Percentiles rank a stretch among this genome's conserved stretches.
These are phyloP conservation scores for Pistacia integerrima DNA, from an alignment of 345 rosid species.

Conservation along the genomic window DNA sequence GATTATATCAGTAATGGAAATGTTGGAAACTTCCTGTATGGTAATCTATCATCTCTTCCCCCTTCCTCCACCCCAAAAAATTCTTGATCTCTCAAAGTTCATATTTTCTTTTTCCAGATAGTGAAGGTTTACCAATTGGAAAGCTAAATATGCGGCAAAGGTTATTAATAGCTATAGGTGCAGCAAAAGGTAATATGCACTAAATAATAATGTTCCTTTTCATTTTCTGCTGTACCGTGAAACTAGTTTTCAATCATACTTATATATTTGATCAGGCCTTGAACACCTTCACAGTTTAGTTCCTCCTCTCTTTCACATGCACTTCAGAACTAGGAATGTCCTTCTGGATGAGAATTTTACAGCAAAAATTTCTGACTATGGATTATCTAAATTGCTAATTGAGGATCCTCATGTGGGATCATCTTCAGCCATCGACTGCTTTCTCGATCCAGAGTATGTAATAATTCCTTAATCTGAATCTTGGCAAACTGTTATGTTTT, in stretches of 20 bases:
- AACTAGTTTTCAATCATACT: not conserved
- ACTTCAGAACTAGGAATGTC: conserved; percentile 50
- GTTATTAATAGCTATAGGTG: conserved; percentile 41
- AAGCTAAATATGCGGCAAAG: conserved; percentile 42
- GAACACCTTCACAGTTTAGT: conserved; percentile 49
- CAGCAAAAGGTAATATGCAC: conserved; percentile 40
- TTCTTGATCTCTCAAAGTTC: not conserved
- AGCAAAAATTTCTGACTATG: conserved; percentile 49
- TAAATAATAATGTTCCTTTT: not conserved
- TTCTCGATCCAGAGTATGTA: conserved; percentile 53
- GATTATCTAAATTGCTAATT: conserved; percentile 29
- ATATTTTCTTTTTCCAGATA: conserved; percentile 24
- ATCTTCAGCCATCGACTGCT: conserved; percentile 45
- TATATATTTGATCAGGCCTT: conserved; percentile 39
- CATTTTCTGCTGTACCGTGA: not conserved
- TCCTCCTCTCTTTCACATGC: conserved; percentile 50
- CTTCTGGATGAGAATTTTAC: conserved; percentile 40
- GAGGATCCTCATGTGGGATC: conserved; percentile 31
- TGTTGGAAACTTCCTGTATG: conserved; percentile 41
- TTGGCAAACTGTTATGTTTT: not conserved
- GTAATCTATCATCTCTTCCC: conserved; percentile 23
- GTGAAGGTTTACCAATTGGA: conserved; percentile 44
- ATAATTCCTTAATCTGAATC: conserved; percentile 3
- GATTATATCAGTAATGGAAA: conserved; percentile 44
- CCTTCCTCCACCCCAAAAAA: no score